Conservation (phyloP, 768 basidiomycete species). For the Mrakia gelida region DNA sequence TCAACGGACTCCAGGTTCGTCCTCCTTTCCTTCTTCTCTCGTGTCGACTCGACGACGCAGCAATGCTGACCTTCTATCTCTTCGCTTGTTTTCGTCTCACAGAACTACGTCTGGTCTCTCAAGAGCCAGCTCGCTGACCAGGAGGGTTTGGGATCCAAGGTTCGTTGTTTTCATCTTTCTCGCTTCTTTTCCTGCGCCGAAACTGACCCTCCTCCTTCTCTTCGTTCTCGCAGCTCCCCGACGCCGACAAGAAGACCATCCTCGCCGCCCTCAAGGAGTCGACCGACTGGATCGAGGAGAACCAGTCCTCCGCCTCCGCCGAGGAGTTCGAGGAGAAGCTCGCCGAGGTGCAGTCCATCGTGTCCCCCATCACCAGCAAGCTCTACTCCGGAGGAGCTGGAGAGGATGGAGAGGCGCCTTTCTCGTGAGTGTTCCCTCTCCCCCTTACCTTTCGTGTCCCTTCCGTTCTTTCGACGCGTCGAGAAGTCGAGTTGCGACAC, state of each 20-base stretch:
- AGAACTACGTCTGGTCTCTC: constrained; percentile 62
- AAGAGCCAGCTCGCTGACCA: constrained; percentile 81
- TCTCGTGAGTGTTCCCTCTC: not conserved
- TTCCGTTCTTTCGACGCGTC: no score
- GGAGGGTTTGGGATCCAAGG: constrained; percentile 85
- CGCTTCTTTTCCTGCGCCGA: not conserved
- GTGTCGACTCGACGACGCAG: not conserved
- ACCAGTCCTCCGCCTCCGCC: constrained; percentile 66
- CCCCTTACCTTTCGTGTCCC: no score
- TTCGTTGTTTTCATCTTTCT: not conserved
- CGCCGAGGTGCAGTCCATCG: constrained; percentile 60
- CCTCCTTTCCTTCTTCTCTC: not conserved
- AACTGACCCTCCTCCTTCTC: not conserved
- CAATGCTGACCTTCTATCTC: not conserved
- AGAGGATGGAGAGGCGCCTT: constrained; percentile 33
- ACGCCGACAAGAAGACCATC: constrained; percentile 53
- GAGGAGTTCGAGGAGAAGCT: constrained; percentile 93
- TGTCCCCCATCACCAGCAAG: constrained; percentile 82
- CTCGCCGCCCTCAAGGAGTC: constrained; percentile 77
- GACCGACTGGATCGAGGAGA: constrained; percentile 86
- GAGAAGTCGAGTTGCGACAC: no score
- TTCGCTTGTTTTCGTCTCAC: not conserved
- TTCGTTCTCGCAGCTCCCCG: constrained; percentile 33
- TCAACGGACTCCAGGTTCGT: constrained; percentile 42
- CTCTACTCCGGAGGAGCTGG: constrained; percentile 53